A percentile compares a stretch with the other conserved stretches of the same genome.
phyloP scores from a whole-genome alignment of 1,284 basidiomycete genomes.

The Thecaphora thlaspeos region DNA sequence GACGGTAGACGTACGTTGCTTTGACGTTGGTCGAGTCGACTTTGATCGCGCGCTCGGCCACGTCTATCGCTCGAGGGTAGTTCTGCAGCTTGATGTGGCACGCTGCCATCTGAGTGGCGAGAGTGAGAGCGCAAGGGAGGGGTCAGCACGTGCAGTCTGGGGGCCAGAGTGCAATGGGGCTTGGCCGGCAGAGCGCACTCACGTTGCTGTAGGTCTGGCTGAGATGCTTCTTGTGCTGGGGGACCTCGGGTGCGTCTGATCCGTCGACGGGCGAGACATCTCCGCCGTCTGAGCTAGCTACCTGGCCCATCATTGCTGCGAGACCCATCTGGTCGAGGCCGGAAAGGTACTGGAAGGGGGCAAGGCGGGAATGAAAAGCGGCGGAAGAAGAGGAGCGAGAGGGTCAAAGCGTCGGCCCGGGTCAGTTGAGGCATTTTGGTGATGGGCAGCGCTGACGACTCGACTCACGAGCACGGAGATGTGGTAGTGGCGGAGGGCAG shows the following conservation, averaged over 20 bases:
- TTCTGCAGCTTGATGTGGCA: constrained; percentile 13
- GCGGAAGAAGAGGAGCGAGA: background rate
- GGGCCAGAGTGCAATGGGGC: background rate
- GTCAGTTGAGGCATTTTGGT: no score
- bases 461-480: constrained; percentile 8
- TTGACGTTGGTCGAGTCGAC: constrained; percentile 12
- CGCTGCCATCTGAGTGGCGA: constrained; percentile 30
- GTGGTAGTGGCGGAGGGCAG: constrained; percentile 8
- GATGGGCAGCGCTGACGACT: no score
- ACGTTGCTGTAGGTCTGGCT: constrained; percentile 18
- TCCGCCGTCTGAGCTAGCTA: background rate
- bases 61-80: constrained; percentile 11
- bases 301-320: background rate
- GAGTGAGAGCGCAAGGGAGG: no score
- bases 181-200: background rate
- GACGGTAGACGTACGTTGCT: background rate
- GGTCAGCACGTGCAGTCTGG: background rate
- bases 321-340: constrained; percentile 9
- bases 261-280: background rate
- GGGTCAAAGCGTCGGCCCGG: no score
- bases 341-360: constrained; percentile 10
- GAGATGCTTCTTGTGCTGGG: constrained; percentile 7
- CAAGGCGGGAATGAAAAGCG: background rate
- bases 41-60: constrained; percentile 7
- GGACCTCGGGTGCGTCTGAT: background rate